Base-by-base conservation (phyloP, 108 stramenopile species). In the Phaeodactylum tricornutum region DNA sequence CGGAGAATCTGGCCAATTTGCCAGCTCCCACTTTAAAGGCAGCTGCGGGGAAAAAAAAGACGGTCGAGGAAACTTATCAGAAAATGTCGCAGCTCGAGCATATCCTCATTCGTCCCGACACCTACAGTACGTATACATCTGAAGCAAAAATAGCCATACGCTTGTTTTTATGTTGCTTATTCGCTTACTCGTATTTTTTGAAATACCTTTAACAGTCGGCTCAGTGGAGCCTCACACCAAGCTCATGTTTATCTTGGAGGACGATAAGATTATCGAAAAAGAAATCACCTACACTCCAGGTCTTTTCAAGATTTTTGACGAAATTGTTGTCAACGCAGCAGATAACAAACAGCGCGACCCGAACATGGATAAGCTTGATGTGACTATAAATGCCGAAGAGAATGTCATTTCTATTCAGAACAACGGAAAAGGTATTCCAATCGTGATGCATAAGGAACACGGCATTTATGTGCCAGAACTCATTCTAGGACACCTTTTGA, bases 311-410 rank as follows among this genome's bases (percentile, higher is more conserved):
- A 98, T 99, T 48, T 99, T 97, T 59, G 99, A 99, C 60, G 99
- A 99, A 74, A 98, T 99, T 60, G 68, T 99, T 23, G 97, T 99
- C 30, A 99, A 99, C 65, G 99, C 99, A 21, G 87, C 96, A 0
- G 99, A 99, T 68, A 99, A 99, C 81, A 98, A 98, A 70, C 97
- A 98, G 72, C 93, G 99, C 20, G 96, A 99, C 78, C 69, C 86
- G 22, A 66, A 80, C 15, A 98, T 98, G 96, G 80, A 92, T 67
- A 71, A 69, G 59, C 75, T 99, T 32, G 94, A 97, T 33, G 84
- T 99, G 28, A 56, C 33, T 4, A 75, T 96, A 40, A 73, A 95
- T 53, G 53, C 57, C 0, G 79, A 50, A 19, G 47, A 41, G 23
- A 81, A 81, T 33, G 51, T 57, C n/a, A 96, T 99, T 33, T 90